These are phyloP conservation scores for Gloeopeniophorella convolvens DNA, from an alignment of 768 basidiomycete genomes.

Conservation along the genomic window DNA sequence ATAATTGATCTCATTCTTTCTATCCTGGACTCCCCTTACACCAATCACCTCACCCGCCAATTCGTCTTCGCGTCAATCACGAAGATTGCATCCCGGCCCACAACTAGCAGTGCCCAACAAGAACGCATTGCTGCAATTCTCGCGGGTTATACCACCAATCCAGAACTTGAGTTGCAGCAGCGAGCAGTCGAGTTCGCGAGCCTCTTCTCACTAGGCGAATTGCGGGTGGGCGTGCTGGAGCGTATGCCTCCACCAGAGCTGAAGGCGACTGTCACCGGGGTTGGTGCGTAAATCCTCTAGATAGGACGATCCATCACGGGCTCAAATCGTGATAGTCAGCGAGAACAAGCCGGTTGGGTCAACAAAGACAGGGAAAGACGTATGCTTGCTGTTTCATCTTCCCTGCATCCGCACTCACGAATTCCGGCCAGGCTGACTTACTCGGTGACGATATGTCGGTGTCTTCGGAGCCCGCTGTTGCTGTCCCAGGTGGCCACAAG, in stretches of 20 bases:
- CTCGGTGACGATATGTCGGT: constrained; percentile 66
- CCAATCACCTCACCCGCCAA: constrained; percentile 85
- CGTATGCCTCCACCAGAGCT: constrained; percentile 99
- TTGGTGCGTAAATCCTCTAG: constrained; percentile 45
- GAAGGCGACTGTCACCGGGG: constrained; percentile 93
- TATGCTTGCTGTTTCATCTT: constrained; percentile 24
- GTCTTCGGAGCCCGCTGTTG: constrained; percentile 32
- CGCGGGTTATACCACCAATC: constrained; percentile 76
- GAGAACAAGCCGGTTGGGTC: constrained; percentile 97
- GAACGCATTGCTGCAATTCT: constrained; percentile 75
- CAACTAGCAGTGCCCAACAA: constrained; percentile 60
- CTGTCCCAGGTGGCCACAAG: constrained; percentile 40
- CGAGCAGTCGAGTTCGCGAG: constrained; percentile 92
- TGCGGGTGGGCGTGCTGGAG: constrained; percentile 82
- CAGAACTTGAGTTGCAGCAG: constrained; percentile 93
- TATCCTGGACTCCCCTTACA: constrained; percentile 88
- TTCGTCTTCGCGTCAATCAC: constrained; percentile 86
- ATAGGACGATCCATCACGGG: background rate
- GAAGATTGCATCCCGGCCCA: constrained; percentile 80
- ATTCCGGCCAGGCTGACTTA: constrained; percentile 49
- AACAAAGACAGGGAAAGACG: constrained; percentile 70
- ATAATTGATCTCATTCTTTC: constrained; percentile 81
- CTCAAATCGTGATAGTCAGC: constrained; percentile 52
- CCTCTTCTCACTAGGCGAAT: constrained; percentile 70
- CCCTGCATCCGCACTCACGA: constrained; percentile 2